Evolutionary conservation across 1,284 basidiomycete species (phyloP).

Genomic region (Papiliotrema nemorosa): DNA sequence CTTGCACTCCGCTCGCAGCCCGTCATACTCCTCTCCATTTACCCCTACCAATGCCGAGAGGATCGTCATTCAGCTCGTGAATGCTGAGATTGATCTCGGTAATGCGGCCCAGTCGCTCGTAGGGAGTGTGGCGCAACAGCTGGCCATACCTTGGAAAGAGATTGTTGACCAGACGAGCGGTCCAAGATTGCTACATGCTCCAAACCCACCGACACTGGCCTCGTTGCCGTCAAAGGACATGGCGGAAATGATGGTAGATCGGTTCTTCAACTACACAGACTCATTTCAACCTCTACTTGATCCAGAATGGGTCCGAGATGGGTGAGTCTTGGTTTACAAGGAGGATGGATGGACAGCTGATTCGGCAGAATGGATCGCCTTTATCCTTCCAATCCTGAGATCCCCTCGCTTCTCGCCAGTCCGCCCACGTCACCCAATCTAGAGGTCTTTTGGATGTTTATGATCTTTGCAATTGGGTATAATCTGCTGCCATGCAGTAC

Average conservation of each 20-base stretch:
- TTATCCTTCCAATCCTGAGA: background rate
- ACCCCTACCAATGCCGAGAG: background rate
- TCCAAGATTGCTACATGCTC: background rate
- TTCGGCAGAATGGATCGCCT: background rate
- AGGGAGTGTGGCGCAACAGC: background rate
- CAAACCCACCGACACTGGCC: background rate
- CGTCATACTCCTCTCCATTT: background rate
- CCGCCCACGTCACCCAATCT: background rate
- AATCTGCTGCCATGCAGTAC: background rate
- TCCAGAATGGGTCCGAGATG: background rate
- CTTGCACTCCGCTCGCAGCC: background rate
- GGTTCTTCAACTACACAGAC: background rate
- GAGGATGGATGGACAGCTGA: too few relatives aligned
- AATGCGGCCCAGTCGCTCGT: background rate
- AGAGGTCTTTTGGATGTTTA: background rate
- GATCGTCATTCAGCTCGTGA: background rate
- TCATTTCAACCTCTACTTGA: background rate
- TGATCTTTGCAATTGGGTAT: background rate
- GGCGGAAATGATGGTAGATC: background rate
- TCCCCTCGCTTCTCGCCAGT: background rate
- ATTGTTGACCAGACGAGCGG: background rate
- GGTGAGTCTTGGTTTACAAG: background rate
- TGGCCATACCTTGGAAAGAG: background rate
- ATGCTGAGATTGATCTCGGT: background rate
- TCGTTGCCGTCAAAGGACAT: background rate